These are phyloP conservation scores for Themeda triandra DNA, from an alignment of 176 grass and related monocot genomes.

Conservation along the genomic window DNA sequence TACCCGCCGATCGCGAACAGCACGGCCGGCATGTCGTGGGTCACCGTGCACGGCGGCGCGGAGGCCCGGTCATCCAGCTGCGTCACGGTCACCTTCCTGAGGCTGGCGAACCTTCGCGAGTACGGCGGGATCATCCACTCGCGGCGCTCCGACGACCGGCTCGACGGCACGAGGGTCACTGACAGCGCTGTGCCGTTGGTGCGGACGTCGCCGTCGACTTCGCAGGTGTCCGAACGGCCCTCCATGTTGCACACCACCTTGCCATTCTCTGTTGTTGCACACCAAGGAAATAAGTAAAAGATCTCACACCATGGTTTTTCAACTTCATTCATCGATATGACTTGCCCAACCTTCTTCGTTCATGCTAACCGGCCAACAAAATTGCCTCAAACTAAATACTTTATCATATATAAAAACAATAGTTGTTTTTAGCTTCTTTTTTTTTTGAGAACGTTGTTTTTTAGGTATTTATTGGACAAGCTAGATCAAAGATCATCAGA, in stretches of 20 bases:
- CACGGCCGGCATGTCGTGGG: constrained; percentile 39
- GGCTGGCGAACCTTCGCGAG: constrained; percentile 30
- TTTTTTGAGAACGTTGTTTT: too few species aligned
- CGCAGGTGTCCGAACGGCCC: constrained; percentile 10
- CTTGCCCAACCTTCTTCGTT: neutral
- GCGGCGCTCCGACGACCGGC: neutral
- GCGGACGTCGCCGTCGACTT: constrained; percentile 14
- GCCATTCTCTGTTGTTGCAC: neutral
- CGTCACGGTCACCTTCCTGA: constrained; percentile 35
- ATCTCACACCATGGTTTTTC: neutral
- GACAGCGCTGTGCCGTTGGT: constrained; percentile 4
- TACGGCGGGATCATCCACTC: constrained; percentile 55
- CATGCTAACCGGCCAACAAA: neutral
- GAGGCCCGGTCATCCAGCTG: neutral
- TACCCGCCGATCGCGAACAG: constrained; percentile 60
- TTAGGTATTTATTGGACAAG: neutral
- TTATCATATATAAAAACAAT: too few species aligned
- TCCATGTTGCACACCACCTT: constrained; percentile 3
- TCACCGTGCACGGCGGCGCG: constrained; percentile 46
- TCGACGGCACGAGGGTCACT: constrained; percentile 13
- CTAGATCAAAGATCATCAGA: neutral
- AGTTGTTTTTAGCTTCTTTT: too few species aligned
- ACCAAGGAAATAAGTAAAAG: neutral
- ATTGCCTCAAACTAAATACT: neutral
- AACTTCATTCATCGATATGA: neutral